These are phyloP conservation scores for Dendrocalamus latiflorus DNA, from an alignment of 202 grass and related monocot species.

Conservation along the genomic window DNA sequence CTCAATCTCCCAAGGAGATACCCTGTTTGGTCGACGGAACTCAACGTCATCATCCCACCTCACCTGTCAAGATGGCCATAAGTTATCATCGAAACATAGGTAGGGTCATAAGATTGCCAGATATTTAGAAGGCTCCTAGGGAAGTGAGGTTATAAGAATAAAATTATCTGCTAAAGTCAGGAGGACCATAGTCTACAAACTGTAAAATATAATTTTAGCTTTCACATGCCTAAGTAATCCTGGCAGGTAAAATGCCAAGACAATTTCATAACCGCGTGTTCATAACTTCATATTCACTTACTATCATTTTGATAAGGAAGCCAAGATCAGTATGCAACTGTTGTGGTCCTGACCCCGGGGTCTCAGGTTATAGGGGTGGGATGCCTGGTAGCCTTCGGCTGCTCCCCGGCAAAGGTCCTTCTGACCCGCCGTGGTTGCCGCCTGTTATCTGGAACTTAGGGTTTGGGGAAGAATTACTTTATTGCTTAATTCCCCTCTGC, in stretches of 20 bases:
- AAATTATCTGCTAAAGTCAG: background rate
- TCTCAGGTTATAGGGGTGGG: too few species aligned
- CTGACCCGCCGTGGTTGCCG: too few species aligned
- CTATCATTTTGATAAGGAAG: background rate
- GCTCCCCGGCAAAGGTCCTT: too few species aligned
- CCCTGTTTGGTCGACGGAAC: slow-evolving; percentile 50
- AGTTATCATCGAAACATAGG: background rate
- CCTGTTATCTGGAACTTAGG: too few species aligned
- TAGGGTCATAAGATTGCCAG: background rate
- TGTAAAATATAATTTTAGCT: background rate
- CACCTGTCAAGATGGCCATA: slow-evolving; percentile 40
- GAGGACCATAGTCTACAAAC: background rate
- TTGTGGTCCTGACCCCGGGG: too few species aligned
- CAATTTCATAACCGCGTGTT: background rate
- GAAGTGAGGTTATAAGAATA: background rate
- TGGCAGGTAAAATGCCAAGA: background rate
- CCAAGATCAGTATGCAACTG: background rate
- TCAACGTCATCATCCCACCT: slow-evolving; percentile 82
- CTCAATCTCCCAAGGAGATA: slow-evolving; percentile 98
- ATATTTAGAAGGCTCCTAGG: background rate
- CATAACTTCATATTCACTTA: background rate
- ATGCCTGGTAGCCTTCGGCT: too few species aligned
- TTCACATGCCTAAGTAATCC: background rate
- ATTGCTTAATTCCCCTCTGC: too few species aligned
- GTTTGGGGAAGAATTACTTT: too few species aligned